Percentiles rank a stretch among this genome's conserved stretches.
Evolutionary conservation across 1,284 basidiomycete genomes (phyloP).

Genomic region (Ustilago xerochloae): DNA sequence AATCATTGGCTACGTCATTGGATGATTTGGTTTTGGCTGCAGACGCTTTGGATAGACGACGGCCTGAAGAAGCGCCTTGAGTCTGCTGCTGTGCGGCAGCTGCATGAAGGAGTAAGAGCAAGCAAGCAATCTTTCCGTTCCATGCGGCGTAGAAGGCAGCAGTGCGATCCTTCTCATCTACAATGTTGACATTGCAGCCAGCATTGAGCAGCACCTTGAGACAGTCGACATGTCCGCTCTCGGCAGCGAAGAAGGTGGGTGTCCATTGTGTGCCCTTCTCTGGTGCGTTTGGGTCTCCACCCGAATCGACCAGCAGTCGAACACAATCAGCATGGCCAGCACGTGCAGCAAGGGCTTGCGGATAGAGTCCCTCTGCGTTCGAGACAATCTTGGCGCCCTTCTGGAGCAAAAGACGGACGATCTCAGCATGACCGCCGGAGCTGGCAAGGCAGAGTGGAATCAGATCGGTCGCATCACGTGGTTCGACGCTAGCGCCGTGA

Average conservation of each 20-base stretch:
- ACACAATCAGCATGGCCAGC: slow-evolving; percentile 90
- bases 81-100: slow-evolving; percentile 53
- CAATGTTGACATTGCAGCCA: slow-evolving; percentile 78
- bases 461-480: slow-evolving; percentile 73
- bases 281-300: slow-evolving; percentile 73
- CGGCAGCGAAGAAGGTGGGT: slow-evolving; percentile 93
- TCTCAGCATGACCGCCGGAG: slow-evolving; percentile 86
- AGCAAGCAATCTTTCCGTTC: slow-evolving; percentile 84
- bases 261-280: slow-evolving; percentile 99
- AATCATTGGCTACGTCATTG: slow-evolving; percentile 31
- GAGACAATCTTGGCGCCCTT: slow-evolving; percentile 82
- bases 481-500: slow-evolving; percentile 57
- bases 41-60: slow-evolving; percentile 17
- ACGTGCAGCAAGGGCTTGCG: slow-evolving; percentile 96
- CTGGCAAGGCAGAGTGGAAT: slow-evolving; percentile 91
- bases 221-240: slow-evolving; percentile 83
- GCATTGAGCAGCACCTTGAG: slow-evolving; percentile 82
- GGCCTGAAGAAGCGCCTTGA: background rate
- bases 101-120: slow-evolving; percentile 70
- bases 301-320: slow-evolving; percentile 76
- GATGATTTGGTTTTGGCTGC: slow-evolving; percentile 18
- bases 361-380: slow-evolving; percentile 94
- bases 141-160: slow-evolving; percentile 96
- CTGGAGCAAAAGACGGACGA: slow-evolving; percentile 81
- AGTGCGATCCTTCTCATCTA: slow-evolving; percentile 86